Percentiles rank a stretch among this genome's conserved stretches.
phyloP scores from a whole-genome alignment of 495 filamentous ascomycete genomes.

The Neohortaea acidophila region DNA sequence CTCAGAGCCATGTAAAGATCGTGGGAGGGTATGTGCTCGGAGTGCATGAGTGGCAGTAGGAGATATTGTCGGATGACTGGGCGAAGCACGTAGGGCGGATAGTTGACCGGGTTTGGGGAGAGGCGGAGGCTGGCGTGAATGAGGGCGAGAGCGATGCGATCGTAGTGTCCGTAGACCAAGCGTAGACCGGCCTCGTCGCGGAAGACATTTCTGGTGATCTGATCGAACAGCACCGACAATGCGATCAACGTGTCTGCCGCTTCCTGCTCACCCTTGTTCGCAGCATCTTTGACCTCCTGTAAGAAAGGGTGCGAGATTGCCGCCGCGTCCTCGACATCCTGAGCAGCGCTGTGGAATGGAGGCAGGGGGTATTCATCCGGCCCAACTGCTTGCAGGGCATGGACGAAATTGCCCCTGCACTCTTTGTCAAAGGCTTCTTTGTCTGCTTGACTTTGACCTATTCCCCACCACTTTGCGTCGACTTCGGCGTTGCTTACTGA shows the following conservation, averaged over 20 bases:
- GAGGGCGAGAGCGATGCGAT: slow-evolving; percentile 29
- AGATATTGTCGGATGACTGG: too few relatives aligned
- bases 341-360: slow-evolving; percentile 5
- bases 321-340: slow-evolving; percentile 13
- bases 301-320: slow-evolving; percentile 25
- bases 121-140: background rate
- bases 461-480: slow-evolving; percentile 17
- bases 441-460: slow-evolving; percentile 20
- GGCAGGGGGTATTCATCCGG: slow-evolving; percentile 24
- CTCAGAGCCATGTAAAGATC: background rate
- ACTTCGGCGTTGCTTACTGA: slow-evolving; percentile 8
- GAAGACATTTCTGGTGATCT: slow-evolving; percentile 34
- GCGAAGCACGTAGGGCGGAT: background rate
- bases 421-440: slow-evolving; percentile 21
- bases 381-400: slow-evolving; percentile 24
- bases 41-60: slow-evolving; percentile 32
- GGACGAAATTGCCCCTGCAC: slow-evolving; percentile 18
- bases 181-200: slow-evolving; percentile 23
- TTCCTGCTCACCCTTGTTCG: slow-evolving; percentile 5
- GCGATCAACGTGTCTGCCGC: slow-evolving; percentile 24
- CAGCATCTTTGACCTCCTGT: slow-evolving; percentile 13
- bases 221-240: slow-evolving; percentile 33
- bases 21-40: slow-evolving; percentile 24
- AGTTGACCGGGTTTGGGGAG: background rate
- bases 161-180: slow-evolving; percentile 32